Conservation (phyloP, 305 asterid species). For the Euphrasia arctica region DNA sequence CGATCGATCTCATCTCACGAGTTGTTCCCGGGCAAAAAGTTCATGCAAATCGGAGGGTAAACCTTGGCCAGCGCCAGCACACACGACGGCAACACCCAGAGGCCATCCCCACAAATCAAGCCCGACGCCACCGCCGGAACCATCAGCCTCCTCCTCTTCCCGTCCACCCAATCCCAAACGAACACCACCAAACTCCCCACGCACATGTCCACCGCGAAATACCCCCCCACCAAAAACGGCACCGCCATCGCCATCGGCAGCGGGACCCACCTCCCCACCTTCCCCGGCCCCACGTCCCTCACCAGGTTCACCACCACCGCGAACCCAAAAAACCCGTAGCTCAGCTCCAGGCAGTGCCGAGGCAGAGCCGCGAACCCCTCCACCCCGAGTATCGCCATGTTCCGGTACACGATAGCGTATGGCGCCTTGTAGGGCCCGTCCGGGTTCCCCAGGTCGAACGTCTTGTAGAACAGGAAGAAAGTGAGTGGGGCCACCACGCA, state of each 20-base stretch:
- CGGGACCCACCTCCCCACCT: constrained; percentile 52
- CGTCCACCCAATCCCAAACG: constrained; percentile 49
- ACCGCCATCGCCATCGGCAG: constrained; percentile 96
- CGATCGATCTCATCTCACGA: constrained; percentile 20
- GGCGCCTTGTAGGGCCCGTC: constrained; percentile 81
- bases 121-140: constrained; percentile 87
- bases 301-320: constrained; percentile 49
- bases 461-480: constrained; percentile 69
- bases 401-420: constrained; percentile 66
- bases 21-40: constrained; percentile 39
- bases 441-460: constrained; percentile 64
- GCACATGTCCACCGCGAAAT: constrained; percentile 85
- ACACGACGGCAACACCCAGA: constrained; percentile 81
- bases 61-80: constrained; percentile 62
- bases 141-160: constrained; percentile 55
- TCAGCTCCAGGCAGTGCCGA: constrained; percentile 62
- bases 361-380: constrained; percentile 88
- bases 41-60: constrained; percentile 77
- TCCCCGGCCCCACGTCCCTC: constrained; percentile 45
- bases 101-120: constrained; percentile 79
- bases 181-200: constrained; percentile 65
- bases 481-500: constrained; percentile 75
- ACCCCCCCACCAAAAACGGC: constrained; percentile 79
- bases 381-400: constrained; percentile 82
- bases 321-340: constrained; percentile 67